Conservation (phyloP, 257 asterid species). For the Craterostigma plantagineum region DNA sequence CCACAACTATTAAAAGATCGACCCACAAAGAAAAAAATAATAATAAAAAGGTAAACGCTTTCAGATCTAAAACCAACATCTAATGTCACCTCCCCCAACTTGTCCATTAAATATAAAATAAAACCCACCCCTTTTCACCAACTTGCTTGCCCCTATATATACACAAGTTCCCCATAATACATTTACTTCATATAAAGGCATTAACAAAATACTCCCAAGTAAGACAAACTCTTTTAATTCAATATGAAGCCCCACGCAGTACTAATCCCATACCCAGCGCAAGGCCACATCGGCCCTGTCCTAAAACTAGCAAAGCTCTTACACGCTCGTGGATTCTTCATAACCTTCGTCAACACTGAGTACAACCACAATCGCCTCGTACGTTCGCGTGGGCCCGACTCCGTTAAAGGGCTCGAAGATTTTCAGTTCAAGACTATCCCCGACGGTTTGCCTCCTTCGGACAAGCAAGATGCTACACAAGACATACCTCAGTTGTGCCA, state of each 20-base stretch:
- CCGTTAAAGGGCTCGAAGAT: conserved; percentile 25
- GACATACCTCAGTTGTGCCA: conserved; percentile 38
- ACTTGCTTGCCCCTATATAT: too few relatives aligned
- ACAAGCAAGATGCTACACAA: conserved; percentile 43
- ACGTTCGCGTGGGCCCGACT: conserved; percentile 31
- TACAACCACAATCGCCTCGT: conserved; percentile 47
- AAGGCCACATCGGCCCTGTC: conserved; percentile 55
- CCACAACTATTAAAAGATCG: too few relatives aligned
- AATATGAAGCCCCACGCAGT: conserved; percentile 45
- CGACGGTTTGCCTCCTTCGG: conserved; percentile 48
- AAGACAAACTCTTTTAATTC: too few relatives aligned
- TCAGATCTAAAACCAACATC: too few relatives aligned
- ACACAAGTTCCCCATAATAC: too few relatives aligned
- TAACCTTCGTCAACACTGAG: conserved; percentile 58
- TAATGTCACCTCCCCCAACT: too few relatives aligned
- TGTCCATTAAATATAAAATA: too few relatives aligned
- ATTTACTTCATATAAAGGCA: too few relatives aligned
- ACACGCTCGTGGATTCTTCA: conserved; percentile 32
- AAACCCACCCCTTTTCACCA: too few relatives aligned
- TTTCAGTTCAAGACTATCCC: conserved; percentile 43
- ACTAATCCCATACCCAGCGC: conserved; percentile 50
- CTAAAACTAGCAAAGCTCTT: conserved; percentile 35
- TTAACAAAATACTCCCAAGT: too few relatives aligned
- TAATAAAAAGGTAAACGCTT: too few relatives aligned
- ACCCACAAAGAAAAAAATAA: too few relatives aligned